Evolutionary conservation across 805 yeast genomes (phyloP).

Genomic region (Yarrowia divulgata): DNA sequence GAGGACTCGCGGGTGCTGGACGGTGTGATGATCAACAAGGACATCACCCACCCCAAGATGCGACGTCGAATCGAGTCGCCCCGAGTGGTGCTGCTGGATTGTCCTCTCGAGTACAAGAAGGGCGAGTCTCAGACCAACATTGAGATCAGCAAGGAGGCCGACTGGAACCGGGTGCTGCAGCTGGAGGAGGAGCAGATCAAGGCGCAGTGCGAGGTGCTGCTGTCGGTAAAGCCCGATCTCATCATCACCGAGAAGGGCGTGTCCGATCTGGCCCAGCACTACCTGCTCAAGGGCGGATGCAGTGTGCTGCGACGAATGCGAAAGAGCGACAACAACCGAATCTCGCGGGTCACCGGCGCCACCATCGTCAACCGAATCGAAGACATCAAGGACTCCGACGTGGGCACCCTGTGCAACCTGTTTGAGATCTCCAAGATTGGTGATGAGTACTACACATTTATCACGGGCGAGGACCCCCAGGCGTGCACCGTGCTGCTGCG

Average conservation of each 20-base stretch:
- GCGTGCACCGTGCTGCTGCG: slow-evolving; percentile 94
- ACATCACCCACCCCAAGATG: slow-evolving; percentile 99
- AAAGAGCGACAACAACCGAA: slow-evolving; percentile 94
- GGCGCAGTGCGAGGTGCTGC: slow-evolving; percentile 80
- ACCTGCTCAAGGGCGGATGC: slow-evolving; percentile 89
- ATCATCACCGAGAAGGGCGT: slow-evolving; percentile 99
- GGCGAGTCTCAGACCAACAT: slow-evolving; percentile 99
- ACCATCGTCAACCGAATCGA: slow-evolving; percentile 95
- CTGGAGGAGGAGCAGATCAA: slow-evolving; percentile 98
- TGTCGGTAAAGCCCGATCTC: slow-evolving; percentile 87
- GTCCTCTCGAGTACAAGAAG: slow-evolving; percentile 97
- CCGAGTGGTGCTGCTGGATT: slow-evolving; percentile 84
- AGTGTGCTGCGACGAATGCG: slow-evolving; percentile 92
- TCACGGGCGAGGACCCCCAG: slow-evolving; percentile 77
- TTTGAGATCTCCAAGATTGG: slow-evolving; percentile 95
- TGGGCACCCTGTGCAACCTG: slow-evolving; percentile 87
- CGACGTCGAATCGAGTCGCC: slow-evolving; percentile 88
- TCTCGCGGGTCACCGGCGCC: slow-evolving; percentile 97
- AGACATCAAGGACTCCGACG: slow-evolving; percentile 87
- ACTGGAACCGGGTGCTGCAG: slow-evolving; percentile 93
- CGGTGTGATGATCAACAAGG: slow-evolving; percentile 93
- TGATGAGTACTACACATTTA: slow-evolving; percentile 92
- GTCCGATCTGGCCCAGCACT: slow-evolving; percentile 96
- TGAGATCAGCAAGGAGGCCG: slow-evolving; percentile 94
- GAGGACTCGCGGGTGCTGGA: slow-evolving; percentile 86